Evolutionary conservation across 495 filamentous ascomycete genomes (phyloP).

Genomic region (Chaetomidium leptoderma): DNA sequence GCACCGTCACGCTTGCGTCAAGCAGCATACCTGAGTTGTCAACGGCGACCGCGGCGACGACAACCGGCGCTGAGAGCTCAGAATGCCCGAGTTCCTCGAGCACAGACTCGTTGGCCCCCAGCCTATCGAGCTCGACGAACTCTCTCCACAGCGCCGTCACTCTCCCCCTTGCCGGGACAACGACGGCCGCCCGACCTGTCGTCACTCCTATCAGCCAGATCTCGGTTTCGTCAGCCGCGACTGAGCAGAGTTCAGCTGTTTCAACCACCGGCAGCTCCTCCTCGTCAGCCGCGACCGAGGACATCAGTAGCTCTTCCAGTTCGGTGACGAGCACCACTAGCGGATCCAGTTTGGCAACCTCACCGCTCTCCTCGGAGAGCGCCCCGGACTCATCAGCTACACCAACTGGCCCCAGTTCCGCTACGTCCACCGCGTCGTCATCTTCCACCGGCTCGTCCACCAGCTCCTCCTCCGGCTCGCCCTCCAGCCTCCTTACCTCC

Average conservation of each 20-base stretch:
- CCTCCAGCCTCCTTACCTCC: too few species aligned
- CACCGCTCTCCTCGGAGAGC: background rate
- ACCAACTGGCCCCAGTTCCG: background rate
- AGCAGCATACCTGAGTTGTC: background rate
- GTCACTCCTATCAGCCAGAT: background rate
- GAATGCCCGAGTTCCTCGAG: background rate
- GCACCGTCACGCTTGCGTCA: background rate
- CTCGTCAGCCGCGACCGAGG: too few species aligned
- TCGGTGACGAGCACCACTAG: background rate
- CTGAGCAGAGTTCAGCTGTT: background rate
- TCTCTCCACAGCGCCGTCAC: slow-evolving; percentile 3
- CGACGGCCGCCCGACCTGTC: background rate
- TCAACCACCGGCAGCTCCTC: background rate
- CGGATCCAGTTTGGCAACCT: background rate
- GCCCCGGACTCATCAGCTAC: background rate
- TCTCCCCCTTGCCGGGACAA: background rate
- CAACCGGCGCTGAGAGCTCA: background rate
- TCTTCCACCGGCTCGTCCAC: background rate
- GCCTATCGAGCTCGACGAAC: background rate
- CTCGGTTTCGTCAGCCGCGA: background rate
- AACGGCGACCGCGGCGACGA: background rate
- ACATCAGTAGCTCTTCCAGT: background rate
- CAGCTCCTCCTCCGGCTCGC: too few species aligned
- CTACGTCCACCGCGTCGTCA: background rate
- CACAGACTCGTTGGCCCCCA: background rate